A percentile compares a stretch with the other conserved stretches of the same genome.
These are phyloP conservation scores for Arctium minus DNA, from an alignment of 129 eudicot species.

Conservation along the genomic window DNA sequence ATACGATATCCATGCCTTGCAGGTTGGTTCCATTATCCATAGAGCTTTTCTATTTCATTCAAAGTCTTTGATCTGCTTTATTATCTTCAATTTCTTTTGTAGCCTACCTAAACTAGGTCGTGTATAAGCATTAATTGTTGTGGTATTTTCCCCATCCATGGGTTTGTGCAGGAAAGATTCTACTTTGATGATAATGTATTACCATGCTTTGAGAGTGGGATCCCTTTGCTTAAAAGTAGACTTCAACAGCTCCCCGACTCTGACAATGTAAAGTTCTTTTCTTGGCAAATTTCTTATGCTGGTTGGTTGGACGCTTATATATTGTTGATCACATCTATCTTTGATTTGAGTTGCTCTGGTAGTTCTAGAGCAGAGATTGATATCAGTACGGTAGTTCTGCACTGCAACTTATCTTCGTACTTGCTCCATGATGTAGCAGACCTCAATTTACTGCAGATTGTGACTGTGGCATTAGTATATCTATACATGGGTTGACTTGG, in stretches of 20 bases:
- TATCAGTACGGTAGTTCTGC: not conserved
- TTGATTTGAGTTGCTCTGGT: not conserved
- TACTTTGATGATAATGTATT: slow-evolving; percentile 90
- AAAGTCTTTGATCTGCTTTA: not conserved
- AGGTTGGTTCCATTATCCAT: slow-evolving; percentile 42
- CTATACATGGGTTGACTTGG: not conserved
- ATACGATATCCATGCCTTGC: slow-evolving; percentile 95
- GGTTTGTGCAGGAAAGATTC: slow-evolving; percentile 76
- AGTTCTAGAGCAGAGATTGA: not conserved
- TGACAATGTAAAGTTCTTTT: slow-evolving; percentile 63
- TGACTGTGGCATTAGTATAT: not conserved
- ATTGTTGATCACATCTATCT: not conserved
- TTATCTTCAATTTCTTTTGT: not conserved
- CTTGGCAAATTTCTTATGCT: not conserved
- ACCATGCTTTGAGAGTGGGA: slow-evolving; percentile 99
- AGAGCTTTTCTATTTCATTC: not conserved
- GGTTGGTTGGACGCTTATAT: slow-evolving; percentile 3
- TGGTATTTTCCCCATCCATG: not conserved
- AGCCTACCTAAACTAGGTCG: not conserved
- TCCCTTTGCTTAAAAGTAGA: slow-evolving; percentile 85
- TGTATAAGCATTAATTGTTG: not conserved
- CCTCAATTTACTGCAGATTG: not conserved
- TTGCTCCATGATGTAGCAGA: not conserved
- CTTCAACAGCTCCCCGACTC: slow-evolving; percentile 98
- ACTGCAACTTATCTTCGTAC: not conserved